Conservation (phyloP, 2,329 filamentous ascomycete genomes). For the Xylaria sp. region DNA sequence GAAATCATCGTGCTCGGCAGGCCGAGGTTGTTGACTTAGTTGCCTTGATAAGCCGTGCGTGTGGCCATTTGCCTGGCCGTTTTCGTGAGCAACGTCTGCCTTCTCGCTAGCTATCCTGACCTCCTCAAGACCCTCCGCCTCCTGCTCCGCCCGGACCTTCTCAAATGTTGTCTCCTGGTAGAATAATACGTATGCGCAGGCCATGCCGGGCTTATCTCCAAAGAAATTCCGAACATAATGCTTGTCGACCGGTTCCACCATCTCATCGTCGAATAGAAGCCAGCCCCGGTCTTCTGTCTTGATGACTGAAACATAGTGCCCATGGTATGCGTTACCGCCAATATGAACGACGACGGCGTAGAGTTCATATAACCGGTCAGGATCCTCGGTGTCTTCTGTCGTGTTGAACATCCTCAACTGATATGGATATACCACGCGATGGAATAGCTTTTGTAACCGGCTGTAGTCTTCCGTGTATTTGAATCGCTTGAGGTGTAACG, state of each 20-base stretch:
- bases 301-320: constrained; percentile 96
- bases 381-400: constrained; percentile 91
- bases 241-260: constrained; percentile 97
- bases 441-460: constrained; percentile 92
- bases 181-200: constrained; percentile 95
- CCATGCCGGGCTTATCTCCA: constrained; percentile 85
- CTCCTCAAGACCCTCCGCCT: constrained; percentile 73
- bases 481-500: constrained; percentile 93
- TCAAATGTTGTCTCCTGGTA: constrained; percentile 87
- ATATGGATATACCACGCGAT: constrained; percentile 95
- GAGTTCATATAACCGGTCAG: constrained; percentile 90
- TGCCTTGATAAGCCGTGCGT: constrained; percentile 51
- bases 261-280: constrained; percentile 96
- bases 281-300: constrained; percentile 96
- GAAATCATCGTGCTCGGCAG: constrained; percentile 53
- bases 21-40: constrained; percentile 51
- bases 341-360: constrained; percentile 98
- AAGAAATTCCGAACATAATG: constrained; percentile 97
- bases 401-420: constrained; percentile 97
- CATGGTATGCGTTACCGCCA: constrained; percentile 93
- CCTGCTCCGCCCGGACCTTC: constrained; percentile 74
- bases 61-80: constrained; percentile 49
- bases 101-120: constrained; percentile 58
- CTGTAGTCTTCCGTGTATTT: constrained; percentile 98
- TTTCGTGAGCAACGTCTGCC: constrained; percentile 57